These are phyloP conservation scores for Botrytis paeoniae DNA, from an alignment of 2,329 filamentous ascomycete species.

Conservation along the genomic window DNA sequence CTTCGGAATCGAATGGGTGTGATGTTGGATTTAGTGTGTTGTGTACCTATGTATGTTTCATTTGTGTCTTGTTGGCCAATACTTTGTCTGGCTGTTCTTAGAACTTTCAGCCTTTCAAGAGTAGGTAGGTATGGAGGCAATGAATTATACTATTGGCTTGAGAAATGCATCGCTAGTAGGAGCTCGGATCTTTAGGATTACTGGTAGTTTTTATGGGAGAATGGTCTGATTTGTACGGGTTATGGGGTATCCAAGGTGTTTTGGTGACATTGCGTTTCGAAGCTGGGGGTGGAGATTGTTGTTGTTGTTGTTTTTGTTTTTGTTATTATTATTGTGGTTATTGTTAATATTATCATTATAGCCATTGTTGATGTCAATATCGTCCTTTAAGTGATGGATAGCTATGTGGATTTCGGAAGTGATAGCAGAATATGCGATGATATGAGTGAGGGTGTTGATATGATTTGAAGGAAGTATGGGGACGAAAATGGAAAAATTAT, in stretches of 20 bases:
- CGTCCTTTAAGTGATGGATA: not conserved
- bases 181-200: not conserved
- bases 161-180: not conserved
- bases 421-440: not conserved
- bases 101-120: not conserved
- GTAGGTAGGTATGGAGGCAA: not conserved
- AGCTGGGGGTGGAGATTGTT: too few species aligned
- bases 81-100: not conserved
- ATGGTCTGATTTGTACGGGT: not conserved
- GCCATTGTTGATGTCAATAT: not conserved
- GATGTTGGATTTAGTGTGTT: not conserved
- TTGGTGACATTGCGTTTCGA: not conserved
- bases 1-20: not conserved
- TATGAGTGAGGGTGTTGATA: rapidly evolving
- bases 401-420: not conserved
- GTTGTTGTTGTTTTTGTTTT: not conserved
- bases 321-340: too few species aligned
- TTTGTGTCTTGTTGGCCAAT: not conserved
- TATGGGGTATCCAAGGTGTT: not conserved
- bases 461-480: not conserved
- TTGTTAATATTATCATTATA: too few species aligned
- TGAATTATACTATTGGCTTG: not conserved
- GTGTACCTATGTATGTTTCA: not conserved
- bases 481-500: not conserved
- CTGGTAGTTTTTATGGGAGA: not conserved